Percentiles rank a stretch among this genome's conserved stretches.
These are phyloP conservation scores for Lactarius psammicola DNA, from an alignment of 768 basidiomycete species.

Conservation along the genomic window DNA sequence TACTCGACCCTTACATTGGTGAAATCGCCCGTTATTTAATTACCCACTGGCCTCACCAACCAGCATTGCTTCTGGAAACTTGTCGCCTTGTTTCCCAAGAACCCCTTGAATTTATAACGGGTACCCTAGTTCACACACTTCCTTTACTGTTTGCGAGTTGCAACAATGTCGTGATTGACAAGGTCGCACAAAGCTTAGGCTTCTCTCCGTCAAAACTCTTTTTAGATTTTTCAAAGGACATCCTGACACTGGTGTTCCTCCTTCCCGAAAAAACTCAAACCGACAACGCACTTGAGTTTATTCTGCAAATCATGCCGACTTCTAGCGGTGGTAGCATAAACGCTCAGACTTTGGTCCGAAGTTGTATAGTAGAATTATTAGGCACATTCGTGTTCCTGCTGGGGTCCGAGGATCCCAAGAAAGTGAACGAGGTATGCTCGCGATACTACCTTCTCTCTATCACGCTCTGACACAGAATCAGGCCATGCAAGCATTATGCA, in stretches of 20 bases:
- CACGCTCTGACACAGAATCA: constrained; percentile 9
- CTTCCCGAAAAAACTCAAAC: constrained; percentile 54
- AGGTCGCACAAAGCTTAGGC: constrained; percentile 54
- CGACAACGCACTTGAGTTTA: constrained; percentile 58
- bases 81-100: constrained; percentile 66
- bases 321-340: constrained; percentile 41
- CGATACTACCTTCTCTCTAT: constrained; percentile 3
- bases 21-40: constrained; percentile 66
- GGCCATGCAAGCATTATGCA: constrained; percentile 46
- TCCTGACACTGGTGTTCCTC: constrained; percentile 68
- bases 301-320: constrained; percentile 55
- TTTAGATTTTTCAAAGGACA: constrained; percentile 53
- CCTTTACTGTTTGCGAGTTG: constrained; percentile 66
- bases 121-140: constrained; percentile 61
- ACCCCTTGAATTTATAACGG: constrained; percentile 58
- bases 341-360: constrained; percentile 56
- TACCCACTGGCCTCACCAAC: constrained; percentile 55
- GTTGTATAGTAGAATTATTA: constrained; percentile 66
- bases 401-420: constrained; percentile 60
- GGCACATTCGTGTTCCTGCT: constrained; percentile 73
- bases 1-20: constrained; percentile 68
- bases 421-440: constrained; percentile 37
- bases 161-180: constrained; percentile 56
- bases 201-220: constrained; percentile 49
- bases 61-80: constrained; percentile 56